These are phyloP conservation scores for Aspergillus bombycis DNA, from an alignment of 2,329 filamentous ascomycete genomes.

Conservation along the genomic window DNA sequence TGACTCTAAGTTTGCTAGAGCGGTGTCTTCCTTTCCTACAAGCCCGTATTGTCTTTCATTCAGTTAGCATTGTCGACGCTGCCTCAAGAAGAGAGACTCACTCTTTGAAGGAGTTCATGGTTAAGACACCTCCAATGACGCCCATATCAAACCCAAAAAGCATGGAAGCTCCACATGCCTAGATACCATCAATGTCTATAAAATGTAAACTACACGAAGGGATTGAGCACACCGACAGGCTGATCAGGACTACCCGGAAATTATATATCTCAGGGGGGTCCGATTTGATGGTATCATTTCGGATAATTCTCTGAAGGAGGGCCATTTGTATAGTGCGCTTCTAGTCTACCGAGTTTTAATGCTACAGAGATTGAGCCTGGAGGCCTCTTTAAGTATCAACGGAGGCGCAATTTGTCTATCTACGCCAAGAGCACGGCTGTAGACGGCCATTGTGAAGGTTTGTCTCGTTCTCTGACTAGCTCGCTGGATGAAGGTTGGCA, in stretches of 20 bases:
- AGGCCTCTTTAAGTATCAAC: neutral
- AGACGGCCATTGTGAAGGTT: neutral
- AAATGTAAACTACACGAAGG: neutral
- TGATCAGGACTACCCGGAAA: neutral
- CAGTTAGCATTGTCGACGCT: neutral
- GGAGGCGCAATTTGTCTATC: neutral
- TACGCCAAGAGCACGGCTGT: neutral
- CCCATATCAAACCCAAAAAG: neutral
- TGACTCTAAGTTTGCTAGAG: neutral
- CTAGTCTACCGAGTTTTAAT: neutral
- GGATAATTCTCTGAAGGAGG: neutral
- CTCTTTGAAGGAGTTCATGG: neutral
- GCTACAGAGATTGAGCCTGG: rapidly evolving
- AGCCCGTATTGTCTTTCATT: neutral
- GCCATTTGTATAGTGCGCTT: neutral
- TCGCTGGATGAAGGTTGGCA: neutral
- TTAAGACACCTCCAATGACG: neutral
- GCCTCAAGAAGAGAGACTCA: neutral
- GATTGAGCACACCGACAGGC: neutral
- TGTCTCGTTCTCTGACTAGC: neutral
- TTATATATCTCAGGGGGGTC: neutral
- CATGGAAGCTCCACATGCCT: neutral
- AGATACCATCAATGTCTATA: neutral
- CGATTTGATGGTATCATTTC: neutral
- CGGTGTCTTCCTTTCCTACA: neutral